These are phyloP conservation scores for Citrus trifoliata DNA, from an alignment of 345 rosid species.

Conservation along the genomic window DNA sequence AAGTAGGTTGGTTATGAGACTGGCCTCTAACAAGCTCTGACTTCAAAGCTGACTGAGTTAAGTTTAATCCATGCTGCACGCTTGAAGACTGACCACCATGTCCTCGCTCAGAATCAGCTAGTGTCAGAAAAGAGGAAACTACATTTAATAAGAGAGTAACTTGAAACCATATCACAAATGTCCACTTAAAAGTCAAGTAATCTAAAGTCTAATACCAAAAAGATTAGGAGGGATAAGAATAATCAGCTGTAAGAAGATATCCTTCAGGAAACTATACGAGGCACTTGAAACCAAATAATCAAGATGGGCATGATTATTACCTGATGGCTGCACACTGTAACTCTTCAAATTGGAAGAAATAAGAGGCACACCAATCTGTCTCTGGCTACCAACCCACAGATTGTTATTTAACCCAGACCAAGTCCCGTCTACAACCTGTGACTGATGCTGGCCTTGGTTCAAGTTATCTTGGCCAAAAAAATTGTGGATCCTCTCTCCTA, in stretches of 20 bases:
- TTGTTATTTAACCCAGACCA: constrained; percentile 61
- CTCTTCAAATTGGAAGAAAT: constrained; percentile 55
- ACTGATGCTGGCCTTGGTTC: constrained; percentile 62
- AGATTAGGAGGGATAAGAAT: background rate
- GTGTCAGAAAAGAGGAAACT: constrained; percentile 28
- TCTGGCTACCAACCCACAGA: constrained; percentile 53
- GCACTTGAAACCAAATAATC: constrained; percentile 10
- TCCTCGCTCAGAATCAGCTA: constrained; percentile 61
- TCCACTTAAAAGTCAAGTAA: constrained; percentile 7
- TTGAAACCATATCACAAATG: background rate
- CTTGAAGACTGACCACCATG: constrained; percentile 50
- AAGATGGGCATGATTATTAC: constrained; percentile 33
- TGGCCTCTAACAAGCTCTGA: constrained; percentile 54
- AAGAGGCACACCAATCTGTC: constrained; percentile 53
- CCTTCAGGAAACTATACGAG: constrained; percentile 1
- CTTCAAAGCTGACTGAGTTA: constrained; percentile 47
- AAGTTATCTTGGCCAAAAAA: constrained; percentile 72
- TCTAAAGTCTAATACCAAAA: background rate
- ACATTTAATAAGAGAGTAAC: constrained; percentile 9
- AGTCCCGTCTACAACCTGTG: constrained; percentile 56
- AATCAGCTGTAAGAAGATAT: background rate
- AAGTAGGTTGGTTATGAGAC: constrained; percentile 47
- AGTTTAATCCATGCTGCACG: constrained; percentile 51
- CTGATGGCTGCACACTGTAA: constrained; percentile 52
- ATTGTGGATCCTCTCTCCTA: constrained; percentile 88